These are phyloP conservation scores for Tulasnella sp. DNA, from an alignment of 768 basidiomycete species.

Conservation along the genomic window DNA sequence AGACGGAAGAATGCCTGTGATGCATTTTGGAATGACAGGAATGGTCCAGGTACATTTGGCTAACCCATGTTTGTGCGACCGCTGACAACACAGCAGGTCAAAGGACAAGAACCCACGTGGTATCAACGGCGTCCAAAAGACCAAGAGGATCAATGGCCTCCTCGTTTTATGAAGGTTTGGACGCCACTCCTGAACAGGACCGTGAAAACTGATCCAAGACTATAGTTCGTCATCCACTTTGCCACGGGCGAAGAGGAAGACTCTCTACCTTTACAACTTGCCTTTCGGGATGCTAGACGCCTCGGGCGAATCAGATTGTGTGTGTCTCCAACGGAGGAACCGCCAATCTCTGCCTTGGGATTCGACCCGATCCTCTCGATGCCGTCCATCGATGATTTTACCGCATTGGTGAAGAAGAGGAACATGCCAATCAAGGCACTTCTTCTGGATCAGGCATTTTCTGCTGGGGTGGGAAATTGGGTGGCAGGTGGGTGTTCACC, in stretches of 20 bases:
- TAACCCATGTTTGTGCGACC: background rate
- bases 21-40: constrained; percentile 84
- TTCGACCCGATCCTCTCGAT: constrained; percentile 67
- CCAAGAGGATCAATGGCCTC: constrained; percentile 14
- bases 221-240: constrained; percentile 14
- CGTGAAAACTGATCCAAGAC: background rate
- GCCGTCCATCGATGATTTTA: constrained; percentile 29
- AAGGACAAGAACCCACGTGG: constrained; percentile 12
- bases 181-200: background rate
- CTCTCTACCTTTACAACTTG: constrained; percentile 38
- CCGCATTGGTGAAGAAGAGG: constrained; percentile 3
- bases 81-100: background rate
- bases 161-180: constrained; percentile 15
- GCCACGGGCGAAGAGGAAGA: constrained; percentile 27
- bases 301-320: constrained; percentile 59
- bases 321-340: constrained; percentile 42
- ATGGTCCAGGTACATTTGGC: constrained; percentile 44
- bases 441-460: constrained; percentile 69
- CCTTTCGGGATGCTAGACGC: constrained; percentile 60
- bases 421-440: constrained; percentile 39
- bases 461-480: constrained; percentile 74
- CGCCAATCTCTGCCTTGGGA: constrained; percentile 58
- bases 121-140: constrained; percentile 7
- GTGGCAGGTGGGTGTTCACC: constrained; percentile 42
- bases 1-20: constrained; percentile 46